Base-by-base conservation (phyloP, 306 rosid genomes). In the Biancaea sappan region DNA sequence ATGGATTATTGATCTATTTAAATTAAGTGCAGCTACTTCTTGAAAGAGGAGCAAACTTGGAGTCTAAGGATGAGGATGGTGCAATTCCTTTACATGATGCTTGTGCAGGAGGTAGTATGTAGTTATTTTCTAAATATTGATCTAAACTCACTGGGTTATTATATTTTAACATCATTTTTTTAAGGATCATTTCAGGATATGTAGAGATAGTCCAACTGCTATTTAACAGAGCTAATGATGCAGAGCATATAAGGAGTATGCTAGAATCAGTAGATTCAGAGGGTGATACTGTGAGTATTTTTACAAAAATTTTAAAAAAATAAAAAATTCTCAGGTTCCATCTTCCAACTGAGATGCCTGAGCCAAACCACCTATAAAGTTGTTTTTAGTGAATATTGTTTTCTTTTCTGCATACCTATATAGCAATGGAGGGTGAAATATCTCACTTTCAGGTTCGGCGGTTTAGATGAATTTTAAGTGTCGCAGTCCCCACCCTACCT, bases 51-150 rank as follows among this genome's bases (percentile, higher is more conserved):
- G 71, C 71, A 8, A 43, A 65, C 24, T 41, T 65, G 14, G 71
- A 65, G 38, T 26, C 37, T 65, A 41, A 24, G 54, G 71, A 65
- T 14, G 71, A 65, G 43, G 71, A 65, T 25, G 71, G 97, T 41
- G 98, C 91, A 6, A 82, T 94, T 84, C 95, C 98, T 79, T 75
- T 91, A 31, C 97, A 94, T 15, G 97, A 94, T 88, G 96, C 96
- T 72, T 92, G 96, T 63, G 99, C 99, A 9, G 97, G 98, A 76
- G 97, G 98, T 94, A 70, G 68, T 66, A 54, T 64, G 26, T 59
- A 46, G 47, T 44, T 51, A 14, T 15, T 4, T 53, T 46, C 15
- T 24, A 8, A 37, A 24, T 44, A 24, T 46, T 51, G 15, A 50
- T 56, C n/a, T 37, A 10, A 37, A n/a, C 37, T 62, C 29, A 19